Base-by-base conservation (phyloP, 1,284 basidiomycete genomes). In the Gomphus bonarii region DNA sequence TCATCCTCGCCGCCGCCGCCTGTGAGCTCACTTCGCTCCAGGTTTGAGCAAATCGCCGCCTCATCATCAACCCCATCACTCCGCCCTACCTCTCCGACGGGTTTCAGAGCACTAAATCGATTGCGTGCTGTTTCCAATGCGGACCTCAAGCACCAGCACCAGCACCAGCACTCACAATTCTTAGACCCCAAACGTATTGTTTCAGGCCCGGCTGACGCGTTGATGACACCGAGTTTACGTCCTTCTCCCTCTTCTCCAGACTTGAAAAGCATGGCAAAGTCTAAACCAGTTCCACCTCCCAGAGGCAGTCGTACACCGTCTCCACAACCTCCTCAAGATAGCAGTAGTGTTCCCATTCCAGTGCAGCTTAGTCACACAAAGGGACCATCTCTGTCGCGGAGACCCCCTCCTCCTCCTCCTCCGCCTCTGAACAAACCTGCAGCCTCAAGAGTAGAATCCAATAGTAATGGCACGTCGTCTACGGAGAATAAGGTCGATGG, bases 1-100 rank as follows among this genome's bases (percentile, higher is more conserved):
- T 35, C 50, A 3, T 25, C 38, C 16, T 43, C 36, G 12, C 73
- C 81, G 30, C 72, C 75, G 6, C 78, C 77, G 40, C 80, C 84
- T 5, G 84, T 88, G 56, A 81, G 77, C 66, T 84, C 74, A 59
- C 73, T 88, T 28, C 78, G 78, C 54, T 85, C 81, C 20, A 78
- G 72, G 64, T 88, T 88, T 64, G 85, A 88, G 65, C 75, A 77
- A 63, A 68, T 83, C 38, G 77, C 79, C 16, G 56, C 54, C 11
- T 36, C 55, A 22, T 33, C 47, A 5, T 46, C 42, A 20, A 35
- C 18, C 11, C 14, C 43, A 31, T 16, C 59, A 50, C 14, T 40
- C 20, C 46, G 44, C 18, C 18, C 33, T 10, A 40, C n/a, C 31
- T 18, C 52, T 31, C 36, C 51, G 58, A 65, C 58, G 63, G 69